Conservation (phyloP, 2,329 filamentous ascomycete genomes). For the Neophaeococcomyces aloes region DNA sequence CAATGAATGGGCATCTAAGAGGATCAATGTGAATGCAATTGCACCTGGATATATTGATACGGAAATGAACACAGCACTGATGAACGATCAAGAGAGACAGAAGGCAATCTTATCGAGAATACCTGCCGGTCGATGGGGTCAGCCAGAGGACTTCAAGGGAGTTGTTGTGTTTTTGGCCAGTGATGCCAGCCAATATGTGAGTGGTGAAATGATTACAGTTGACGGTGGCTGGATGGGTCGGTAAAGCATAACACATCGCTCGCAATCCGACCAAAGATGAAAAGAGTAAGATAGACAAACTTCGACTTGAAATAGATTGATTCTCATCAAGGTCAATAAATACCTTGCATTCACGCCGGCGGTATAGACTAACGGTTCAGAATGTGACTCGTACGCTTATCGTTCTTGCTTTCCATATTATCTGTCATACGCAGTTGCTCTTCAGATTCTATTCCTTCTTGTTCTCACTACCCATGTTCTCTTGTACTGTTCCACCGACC, state of each 20-base stretch:
- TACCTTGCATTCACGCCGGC: too few relatives aligned
- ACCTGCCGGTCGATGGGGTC: slow-evolving; percentile 68
- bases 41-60: slow-evolving; percentile 84
- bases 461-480: slow-evolving; percentile 4
- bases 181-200: slow-evolving; percentile 37
- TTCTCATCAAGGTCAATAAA: too few relatives aligned
- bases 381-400: too few relatives aligned
- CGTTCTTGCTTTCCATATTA: too few relatives aligned
- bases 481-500: slow-evolving; percentile 7
- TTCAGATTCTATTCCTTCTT: neutral
- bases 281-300: too few relatives aligned
- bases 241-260: too few relatives aligned
- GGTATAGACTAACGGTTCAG: too few relatives aligned
- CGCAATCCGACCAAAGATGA: too few relatives aligned
- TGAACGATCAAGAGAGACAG: slow-evolving; percentile 59
- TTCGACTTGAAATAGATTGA: too few relatives aligned
- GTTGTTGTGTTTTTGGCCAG: slow-evolving; percentile 41
- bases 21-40: slow-evolving; percentile 77
- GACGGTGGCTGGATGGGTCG: slow-evolving; percentile 17
- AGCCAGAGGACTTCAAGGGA: slow-evolving; percentile 40
- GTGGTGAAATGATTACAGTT: slow-evolving; percentile 36
- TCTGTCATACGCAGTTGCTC: too few relatives aligned
- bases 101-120: slow-evolving; percentile 69
- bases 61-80: slow-evolving; percentile 84
- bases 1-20: slow-evolving; percentile 75